Conservation (phyloP, 306 rosid genomes). For the Cucumis hystrix region DNA sequence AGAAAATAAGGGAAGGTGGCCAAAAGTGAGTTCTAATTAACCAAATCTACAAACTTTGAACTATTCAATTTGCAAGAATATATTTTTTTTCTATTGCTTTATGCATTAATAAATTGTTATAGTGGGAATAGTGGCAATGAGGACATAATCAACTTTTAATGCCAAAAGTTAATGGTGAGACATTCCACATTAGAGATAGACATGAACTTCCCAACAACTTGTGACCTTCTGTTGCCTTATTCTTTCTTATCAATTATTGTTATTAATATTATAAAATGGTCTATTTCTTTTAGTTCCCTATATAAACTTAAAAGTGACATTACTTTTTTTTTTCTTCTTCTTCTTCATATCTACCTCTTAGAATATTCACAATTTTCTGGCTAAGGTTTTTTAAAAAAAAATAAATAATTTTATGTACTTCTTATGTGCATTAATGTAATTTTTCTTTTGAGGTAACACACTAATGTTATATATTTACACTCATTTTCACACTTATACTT, state of each 20-base stretch:
- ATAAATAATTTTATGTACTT: neutral
- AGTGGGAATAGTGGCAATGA: neutral
- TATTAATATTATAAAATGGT: neutral
- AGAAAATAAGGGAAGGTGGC: neutral
- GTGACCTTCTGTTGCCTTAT: neutral
- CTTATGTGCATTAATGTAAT: too few relatives aligned
- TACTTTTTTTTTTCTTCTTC: neutral
- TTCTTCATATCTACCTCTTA: neutral
- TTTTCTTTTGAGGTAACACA: too few relatives aligned
- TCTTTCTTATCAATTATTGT: neutral
- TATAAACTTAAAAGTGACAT: neutral
- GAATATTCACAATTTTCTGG: neutral
- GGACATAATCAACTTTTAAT: neutral
- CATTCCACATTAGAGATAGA: constrained; percentile 5
- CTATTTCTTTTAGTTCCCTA: neutral
- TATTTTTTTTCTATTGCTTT: neutral
- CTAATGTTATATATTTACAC: too few relatives aligned
- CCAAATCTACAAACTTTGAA: neutral
- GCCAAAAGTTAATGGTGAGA: neutral
- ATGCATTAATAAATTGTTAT: neutral
- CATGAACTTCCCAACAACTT: neutral
- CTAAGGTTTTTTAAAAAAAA: neutral
- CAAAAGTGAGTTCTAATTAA: neutral
- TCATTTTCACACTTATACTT: too few relatives aligned
- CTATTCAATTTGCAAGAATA: neutral